Evolutionary conservation across 441 rosid genomes (phyloP), one percentile per base, ranked within the genome.

Genomic region (Metrosideros polymorpha): DNA sequence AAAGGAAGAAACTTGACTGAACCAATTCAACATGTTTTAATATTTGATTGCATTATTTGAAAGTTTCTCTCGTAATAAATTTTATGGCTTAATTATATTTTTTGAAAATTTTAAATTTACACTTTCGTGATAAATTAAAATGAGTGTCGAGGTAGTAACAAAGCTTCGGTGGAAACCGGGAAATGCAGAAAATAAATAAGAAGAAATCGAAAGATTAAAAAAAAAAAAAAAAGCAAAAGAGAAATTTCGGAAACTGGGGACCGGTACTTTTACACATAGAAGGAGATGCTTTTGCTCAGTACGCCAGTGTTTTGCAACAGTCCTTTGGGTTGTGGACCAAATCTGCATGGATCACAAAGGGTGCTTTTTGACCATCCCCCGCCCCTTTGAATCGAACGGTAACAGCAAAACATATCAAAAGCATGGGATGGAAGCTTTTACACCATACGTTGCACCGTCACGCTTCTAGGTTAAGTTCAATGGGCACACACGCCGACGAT

Each of bases 401-500:
- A 39, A 71, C 47, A 5, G 45, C 47, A 8, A 6, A 27, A 12
- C 17, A 1, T 71, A 5, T 47, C 47, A 19, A 66, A 35, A 27
- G 61, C 61, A 56, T 25, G n/a, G 57, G 25, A 63, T 2, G 76
- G 76, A 14, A n/a, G n/a, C 13, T n/a, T 57, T 13, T 12, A 18
- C 42, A 14, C 76, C 76, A 4, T 18, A 63, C 25, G 24, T 63
- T 2, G 25, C 76, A 32, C 25, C 43, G n/a, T n/a, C n/a, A n/a
- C n/a, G n/a, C n/a, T n/a, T n/a, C n/a, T n/a, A n/a, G n/a, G n/a
- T n/a, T n/a, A n/a, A n/a, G n/a, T n/a, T n/a, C n/a, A n/a, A n/a
- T n/a, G n/a, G n/a, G n/a, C n/a, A n/a, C n/a, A 19, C 27, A 9
- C 39, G 43, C 0, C 27, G 14, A 5, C 12, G 0, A 19, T 7